Conservation (phyloP, 495 filamentous ascomycete genomes). For the Podospora australis region DNA sequence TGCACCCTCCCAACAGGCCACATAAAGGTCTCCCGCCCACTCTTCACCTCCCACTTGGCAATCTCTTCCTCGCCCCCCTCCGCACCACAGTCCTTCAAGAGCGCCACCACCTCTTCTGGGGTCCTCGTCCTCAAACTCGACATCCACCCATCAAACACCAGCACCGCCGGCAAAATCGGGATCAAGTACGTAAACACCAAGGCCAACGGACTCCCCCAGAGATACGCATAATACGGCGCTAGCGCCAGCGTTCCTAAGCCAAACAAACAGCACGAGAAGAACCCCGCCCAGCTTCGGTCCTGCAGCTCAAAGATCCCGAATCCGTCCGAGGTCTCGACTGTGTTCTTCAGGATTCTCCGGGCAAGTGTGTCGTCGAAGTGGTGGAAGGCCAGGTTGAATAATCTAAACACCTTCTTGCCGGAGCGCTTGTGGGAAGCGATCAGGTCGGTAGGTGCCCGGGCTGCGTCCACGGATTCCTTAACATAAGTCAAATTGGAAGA, state of each 20-base stretch:
- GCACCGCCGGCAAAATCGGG: constrained; percentile 56
- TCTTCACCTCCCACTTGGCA: constrained; percentile 46
- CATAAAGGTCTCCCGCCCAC: constrained; percentile 44
- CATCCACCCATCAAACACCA: constrained; percentile 62
- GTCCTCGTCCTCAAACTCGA: constrained; percentile 59
- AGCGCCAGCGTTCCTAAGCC: constrained; percentile 47
- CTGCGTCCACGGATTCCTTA: constrained; percentile 54
- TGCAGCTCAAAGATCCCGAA: constrained; percentile 67
- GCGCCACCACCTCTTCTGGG: constrained; percentile 52
- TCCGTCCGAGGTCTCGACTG: constrained; percentile 38
- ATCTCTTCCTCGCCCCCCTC: constrained; percentile 31
- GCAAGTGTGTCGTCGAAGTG: constrained; percentile 65
- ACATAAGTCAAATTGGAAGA: constrained; percentile 51
- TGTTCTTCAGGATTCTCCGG: constrained; percentile 50
- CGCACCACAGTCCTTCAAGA: constrained; percentile 47
- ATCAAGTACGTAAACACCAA: constrained; percentile 60
- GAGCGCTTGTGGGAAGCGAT: constrained; percentile 29
- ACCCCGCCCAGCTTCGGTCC: constrained; percentile 45
- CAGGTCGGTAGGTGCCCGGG: constrained; percentile 42
- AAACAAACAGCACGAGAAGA: constrained; percentile 50
- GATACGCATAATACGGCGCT: constrained; percentile 50
- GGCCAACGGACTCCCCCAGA: constrained; percentile 49
- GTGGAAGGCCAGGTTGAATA: constrained; percentile 71
- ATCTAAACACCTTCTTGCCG: constrained; percentile 48
- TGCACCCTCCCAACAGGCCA: constrained; percentile 44